phyloP scores from a whole-genome alignment of 148 eudicot species.

The Fagopyrum tataricum region DNA sequence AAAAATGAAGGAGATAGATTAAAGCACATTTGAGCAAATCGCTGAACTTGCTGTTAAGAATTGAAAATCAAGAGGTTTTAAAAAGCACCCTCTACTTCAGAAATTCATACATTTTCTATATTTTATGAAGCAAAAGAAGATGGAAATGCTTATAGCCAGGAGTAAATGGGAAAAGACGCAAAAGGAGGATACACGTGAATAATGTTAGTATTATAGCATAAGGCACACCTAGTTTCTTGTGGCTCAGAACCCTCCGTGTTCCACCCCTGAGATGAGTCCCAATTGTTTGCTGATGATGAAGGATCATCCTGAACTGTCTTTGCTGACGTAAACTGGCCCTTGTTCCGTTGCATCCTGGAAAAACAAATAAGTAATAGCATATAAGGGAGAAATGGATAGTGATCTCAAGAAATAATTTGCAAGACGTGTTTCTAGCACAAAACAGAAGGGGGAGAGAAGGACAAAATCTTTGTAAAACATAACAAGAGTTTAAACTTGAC shows the following conservation, averaged over 20 bases:
- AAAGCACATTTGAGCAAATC: neutral
- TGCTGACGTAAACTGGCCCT: conserved; percentile 76
- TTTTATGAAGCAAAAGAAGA: neutral
- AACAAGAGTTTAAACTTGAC: neutral
- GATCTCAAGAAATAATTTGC: neutral
- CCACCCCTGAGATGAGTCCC: conserved; percentile 65
- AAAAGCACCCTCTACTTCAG: neutral
- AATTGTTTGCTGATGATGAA: conserved; percentile 50
- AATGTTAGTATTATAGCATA: neutral
- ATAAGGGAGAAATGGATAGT: neutral
- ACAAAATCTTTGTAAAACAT: neutral
- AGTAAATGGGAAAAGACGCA: neutral
- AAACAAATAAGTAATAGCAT: neutral
- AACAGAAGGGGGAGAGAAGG: neutral
- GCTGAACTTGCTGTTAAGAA: neutral
- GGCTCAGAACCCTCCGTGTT: conserved; percentile 51
- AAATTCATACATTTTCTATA: neutral
- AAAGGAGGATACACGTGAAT: neutral
- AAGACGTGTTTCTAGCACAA: neutral
- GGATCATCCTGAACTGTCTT: conserved; percentile 53
- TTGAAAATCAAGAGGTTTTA: neutral
- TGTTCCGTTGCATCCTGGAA: conserved; percentile 72
- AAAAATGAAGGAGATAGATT: neutral
- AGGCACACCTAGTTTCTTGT: conserved; percentile 57
- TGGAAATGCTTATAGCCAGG: neutral